phyloP scores from a whole-genome alignment of 805 yeast species.

The Blastobotrys americana region DNA sequence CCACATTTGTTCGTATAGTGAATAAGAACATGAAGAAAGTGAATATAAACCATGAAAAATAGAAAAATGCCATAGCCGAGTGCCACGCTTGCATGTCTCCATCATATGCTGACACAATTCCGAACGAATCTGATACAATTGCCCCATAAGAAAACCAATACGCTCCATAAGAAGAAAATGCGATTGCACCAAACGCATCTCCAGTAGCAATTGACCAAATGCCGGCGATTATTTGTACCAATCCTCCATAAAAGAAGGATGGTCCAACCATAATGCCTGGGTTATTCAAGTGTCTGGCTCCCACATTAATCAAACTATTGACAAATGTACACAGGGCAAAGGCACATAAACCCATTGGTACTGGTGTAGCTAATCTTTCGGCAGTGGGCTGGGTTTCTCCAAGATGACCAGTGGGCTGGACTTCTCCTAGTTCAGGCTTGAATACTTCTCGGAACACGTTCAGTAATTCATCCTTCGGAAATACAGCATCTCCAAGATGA shows the following conservation, averaged over 20 bases:
- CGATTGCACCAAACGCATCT: constrained; percentile 63
- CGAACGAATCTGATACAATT: constrained; percentile 51
- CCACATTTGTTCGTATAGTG: constrained; percentile 58
- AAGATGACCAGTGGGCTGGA: constrained; percentile 34
- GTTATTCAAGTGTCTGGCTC: constrained; percentile 44
- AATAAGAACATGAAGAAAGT: constrained; percentile 46
- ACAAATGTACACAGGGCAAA: constrained; percentile 60
- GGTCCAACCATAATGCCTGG: constrained; percentile 51
- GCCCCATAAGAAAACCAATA: constrained; percentile 66
- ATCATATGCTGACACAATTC: constrained; percentile 48
- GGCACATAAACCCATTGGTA: constrained; percentile 55
- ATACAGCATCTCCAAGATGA: constrained; percentile 36
- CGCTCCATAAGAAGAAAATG: constrained; percentile 56
- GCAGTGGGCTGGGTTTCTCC: constrained; percentile 45
- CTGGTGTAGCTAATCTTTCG: constrained; percentile 58
- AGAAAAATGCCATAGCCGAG: constrained; percentile 50
- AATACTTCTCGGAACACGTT: constrained; percentile 57
- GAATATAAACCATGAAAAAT: constrained; percentile 57
- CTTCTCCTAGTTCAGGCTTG: constrained; percentile 47
- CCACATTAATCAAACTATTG: constrained; percentile 47
- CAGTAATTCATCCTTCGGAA: constrained; percentile 49
- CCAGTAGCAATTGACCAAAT: constrained; percentile 59
- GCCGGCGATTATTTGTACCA: constrained; percentile 54
- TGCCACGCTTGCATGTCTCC: constrained; percentile 31
- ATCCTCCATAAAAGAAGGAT: constrained; percentile 59